phyloP scores from a whole-genome alignment of 164 flowering plant species.

The Paratinospora sagittata region DNA sequence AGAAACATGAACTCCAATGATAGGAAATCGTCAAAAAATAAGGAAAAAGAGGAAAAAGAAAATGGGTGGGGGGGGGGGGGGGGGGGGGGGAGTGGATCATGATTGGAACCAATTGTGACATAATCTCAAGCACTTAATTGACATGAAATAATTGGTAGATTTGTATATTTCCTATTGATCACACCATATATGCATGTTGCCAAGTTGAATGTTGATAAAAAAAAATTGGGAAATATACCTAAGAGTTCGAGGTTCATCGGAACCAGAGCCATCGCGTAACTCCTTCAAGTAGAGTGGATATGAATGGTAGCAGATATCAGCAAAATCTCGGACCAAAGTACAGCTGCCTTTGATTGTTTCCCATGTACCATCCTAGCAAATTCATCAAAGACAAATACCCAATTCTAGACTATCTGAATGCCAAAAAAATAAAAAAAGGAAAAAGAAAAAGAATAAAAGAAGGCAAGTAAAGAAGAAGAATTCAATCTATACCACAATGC shows the following conservation, averaged over 20 bases:
- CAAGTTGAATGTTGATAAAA: background rate
- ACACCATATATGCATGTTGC: background rate
- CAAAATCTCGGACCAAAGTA: slow-evolving; percentile 77
- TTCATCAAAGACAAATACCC: background rate
- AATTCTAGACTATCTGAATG: background rate
- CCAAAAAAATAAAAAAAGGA: background rate
- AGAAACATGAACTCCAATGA: background rate
- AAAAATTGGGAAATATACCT: slow-evolving; percentile 35
- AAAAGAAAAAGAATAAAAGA: background rate
- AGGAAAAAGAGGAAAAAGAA: background rate
- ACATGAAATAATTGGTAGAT: background rate
- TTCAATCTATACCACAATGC: slow-evolving; percentile 58
- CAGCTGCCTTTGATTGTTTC: slow-evolving; percentile 81
- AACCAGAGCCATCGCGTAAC: slow-evolving; percentile 46
- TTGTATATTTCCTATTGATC: background rate
- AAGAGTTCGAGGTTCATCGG: slow-evolving; percentile 55
- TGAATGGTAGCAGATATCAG: slow-evolving; percentile 73
- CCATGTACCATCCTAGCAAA: slow-evolving; percentile 86
- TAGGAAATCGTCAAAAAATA: background rate
- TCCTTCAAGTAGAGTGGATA: slow-evolving; percentile 72
- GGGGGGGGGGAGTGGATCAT: background rate
- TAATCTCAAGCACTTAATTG: background rate
- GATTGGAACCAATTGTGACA: background rate
- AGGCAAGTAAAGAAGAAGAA: background rate
- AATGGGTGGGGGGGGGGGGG: no score